phyloP scores from a whole-genome alignment of 1,284 basidiomycete genomes.

The Chalciporus sp. region DNA sequence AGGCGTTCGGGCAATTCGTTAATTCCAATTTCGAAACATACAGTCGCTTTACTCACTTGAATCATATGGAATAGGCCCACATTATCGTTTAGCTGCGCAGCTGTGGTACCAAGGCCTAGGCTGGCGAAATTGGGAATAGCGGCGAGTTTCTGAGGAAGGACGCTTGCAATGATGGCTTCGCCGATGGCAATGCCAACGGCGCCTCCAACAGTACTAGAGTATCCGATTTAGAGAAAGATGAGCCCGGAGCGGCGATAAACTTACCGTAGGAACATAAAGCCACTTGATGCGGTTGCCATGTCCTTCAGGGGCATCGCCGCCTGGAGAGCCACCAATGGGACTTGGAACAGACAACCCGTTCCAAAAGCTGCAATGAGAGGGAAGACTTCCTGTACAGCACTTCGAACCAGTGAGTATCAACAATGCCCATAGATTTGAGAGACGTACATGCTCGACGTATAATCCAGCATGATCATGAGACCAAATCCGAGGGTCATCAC shows the following conservation, averaged over 20 bases:
- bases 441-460: slow-evolving; percentile 49
- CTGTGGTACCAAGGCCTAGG: slow-evolving; percentile 47
- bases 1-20: not conserved
- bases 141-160: slow-evolving; percentile 53
- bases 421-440: not conserved
- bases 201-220: slow-evolving; percentile 67
- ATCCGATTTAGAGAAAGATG: not conserved
- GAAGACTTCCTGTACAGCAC: slow-evolving; percentile 61
- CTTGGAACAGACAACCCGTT: slow-evolving; percentile 66
- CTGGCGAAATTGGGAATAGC: slow-evolving; percentile 47
- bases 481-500: slow-evolving; percentile 65
- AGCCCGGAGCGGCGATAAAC: slow-evolving; percentile 2
- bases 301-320: slow-evolving; percentile 82
- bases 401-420: slow-evolving; percentile 28
- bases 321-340: slow-evolving; percentile 72
- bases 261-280: slow-evolving; percentile 72
- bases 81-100: slow-evolving; percentile 57
- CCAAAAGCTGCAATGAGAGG: slow-evolving; percentile 64
- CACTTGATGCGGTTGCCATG: slow-evolving; percentile 76
- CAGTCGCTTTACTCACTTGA: slow-evolving; percentile 41
- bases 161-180: slow-evolving; percentile 67
- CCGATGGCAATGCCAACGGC: slow-evolving; percentile 76
- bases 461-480: slow-evolving; percentile 58
- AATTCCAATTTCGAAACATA: not conserved
- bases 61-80: slow-evolving; percentile 57